Evolutionary conservation across 345 rosid species (phyloP), one percentile per base, ranked within the genome.

Genomic region (Kernera saxatilis): DNA sequence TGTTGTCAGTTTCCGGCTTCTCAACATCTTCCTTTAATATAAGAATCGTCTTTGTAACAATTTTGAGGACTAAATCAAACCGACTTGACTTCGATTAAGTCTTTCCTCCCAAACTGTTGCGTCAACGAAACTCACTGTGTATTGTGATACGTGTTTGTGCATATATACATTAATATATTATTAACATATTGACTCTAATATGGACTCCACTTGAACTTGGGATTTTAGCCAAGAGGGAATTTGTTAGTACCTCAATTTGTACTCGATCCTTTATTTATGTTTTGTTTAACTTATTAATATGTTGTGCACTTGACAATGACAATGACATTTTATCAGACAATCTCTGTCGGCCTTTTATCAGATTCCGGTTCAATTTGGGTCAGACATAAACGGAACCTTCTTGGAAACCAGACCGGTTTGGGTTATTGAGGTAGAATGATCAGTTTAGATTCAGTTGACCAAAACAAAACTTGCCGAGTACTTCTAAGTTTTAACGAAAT

Each of bases 21-120:
- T 59, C 25, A 65, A 52, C 68, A 50, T 50, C 78, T 74, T 74
- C 56, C 63, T 74, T 37, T 21, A 18, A 39, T 26, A 45, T 26
- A 60, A 39, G 32, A 39, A 8, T 27, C 40, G 5, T 56, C 23
- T 37, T 11, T 17, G 58, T 49, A 14, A 25, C 33, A 33, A 26
- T 65, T 65, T 73, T 18, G 37, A 44, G 1, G 18, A 19, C 6
- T 53, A 68, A 50, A 40, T 18, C 43, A 29, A 5, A 41, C 1
- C 22, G 50, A 73, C 59, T 73, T 67, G 78, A 67, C 73, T 50
- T 67, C 4, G 19, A 48, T 9, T 30, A 49, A 66, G 68, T 74
- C 73, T 40, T 67, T 33, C 32, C 4, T 57, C 36, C 67, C 35
- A 35, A 64, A 39, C 17, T 14, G 5, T 29, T 29, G 40, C 49